phyloP scores from a whole-genome alignment of 306 rosid genomes.

The Hippophae rhamnoides region DNA sequence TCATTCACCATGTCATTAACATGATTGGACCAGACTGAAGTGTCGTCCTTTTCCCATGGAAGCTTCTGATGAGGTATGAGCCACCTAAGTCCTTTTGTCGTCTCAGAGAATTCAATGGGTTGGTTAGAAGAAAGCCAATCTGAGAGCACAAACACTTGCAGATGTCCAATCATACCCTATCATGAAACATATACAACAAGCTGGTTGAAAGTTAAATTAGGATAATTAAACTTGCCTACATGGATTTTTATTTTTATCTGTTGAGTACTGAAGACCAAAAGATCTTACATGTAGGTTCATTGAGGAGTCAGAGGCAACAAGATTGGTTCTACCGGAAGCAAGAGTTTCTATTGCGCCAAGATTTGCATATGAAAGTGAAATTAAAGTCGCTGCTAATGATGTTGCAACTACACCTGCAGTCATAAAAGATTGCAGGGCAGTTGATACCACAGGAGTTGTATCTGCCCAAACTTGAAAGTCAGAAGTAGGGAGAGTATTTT shows the following conservation, averaged over 20 bases:
- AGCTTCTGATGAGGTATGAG: conserved; percentile 55
- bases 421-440: conserved; percentile 42
- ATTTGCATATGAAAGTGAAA: conserved; percentile 46
- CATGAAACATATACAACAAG: conserved; percentile 5
- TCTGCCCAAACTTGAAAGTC: conserved; percentile 25
- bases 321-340: conserved; percentile 31
- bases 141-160: conserved; percentile 58
- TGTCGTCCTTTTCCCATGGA: conserved; percentile 41
- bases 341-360: conserved; percentile 40
- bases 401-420: conserved; percentile 54
- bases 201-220: not conserved
- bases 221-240: not conserved
- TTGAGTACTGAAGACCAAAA: not conserved
- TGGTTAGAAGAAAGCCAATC: conserved; percentile 40
- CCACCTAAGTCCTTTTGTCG: conserved; percentile 56
- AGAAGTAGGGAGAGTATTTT: conserved; percentile 2
- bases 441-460: conserved; percentile 37
- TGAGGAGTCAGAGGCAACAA: conserved; percentile 25
- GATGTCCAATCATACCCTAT: conserved; percentile 60
- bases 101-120: conserved; percentile 41
- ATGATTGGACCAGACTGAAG: conserved; percentile 18
- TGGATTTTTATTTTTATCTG: not conserved
- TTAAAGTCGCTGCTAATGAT: conserved; percentile 35
- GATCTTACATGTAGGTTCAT: conserved; percentile 47
- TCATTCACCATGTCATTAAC: conserved; percentile 10